Base-by-base conservation (phyloP, 1,284 basidiomycete genomes). In the Violaceomyces palustris region DNA sequence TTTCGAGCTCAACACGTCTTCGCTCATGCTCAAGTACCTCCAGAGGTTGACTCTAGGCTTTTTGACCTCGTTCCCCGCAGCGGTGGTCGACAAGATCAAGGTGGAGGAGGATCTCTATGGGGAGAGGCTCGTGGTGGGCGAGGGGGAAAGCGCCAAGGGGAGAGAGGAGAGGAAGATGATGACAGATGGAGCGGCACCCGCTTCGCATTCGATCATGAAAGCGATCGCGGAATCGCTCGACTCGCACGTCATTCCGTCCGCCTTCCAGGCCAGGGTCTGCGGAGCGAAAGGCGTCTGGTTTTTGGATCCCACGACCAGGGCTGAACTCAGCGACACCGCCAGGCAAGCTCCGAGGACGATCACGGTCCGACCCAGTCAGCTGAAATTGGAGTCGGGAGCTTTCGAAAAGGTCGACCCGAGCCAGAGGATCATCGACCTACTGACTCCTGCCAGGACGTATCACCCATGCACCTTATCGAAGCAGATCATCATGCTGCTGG, bases 221-320 rank as follows among this genome's bases (percentile, higher is more conserved):
- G 55, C 52, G 21, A 42, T 58, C 10, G 41, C 50, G 1, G 18
- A 42, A n/a, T 40, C 39, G 12, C 27, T 58, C 0, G 40, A 36
- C 9, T 39, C 18, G 26, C 18, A 17, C 1, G 27, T 39, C 3
- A 28, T 58, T 14, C 50, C 64, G 1, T 54, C 57, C 0, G 61
- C 64, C 0, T 52, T 67, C 14, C 70, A 73, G 43, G 70, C 49
- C 8, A 52, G 70, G 0, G 38, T 69, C 12, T 68, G 62, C 1
- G 55, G 59, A 0, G 55, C 61, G 10, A 73, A 73, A 37, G 69
- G 69, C 36, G 39, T 50, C 29, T 54, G 36, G 45, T 40, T 23
- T 5, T 9, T 34, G 26, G 65, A 65, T 34, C 28, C 59, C 40
- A 4, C 52, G 37, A 58, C 53, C 23, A 14, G 22, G 34, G 24